phyloP scores from a whole-genome alignment of 108 stramenopile species.

The Nitzschia putrida region DNA sequence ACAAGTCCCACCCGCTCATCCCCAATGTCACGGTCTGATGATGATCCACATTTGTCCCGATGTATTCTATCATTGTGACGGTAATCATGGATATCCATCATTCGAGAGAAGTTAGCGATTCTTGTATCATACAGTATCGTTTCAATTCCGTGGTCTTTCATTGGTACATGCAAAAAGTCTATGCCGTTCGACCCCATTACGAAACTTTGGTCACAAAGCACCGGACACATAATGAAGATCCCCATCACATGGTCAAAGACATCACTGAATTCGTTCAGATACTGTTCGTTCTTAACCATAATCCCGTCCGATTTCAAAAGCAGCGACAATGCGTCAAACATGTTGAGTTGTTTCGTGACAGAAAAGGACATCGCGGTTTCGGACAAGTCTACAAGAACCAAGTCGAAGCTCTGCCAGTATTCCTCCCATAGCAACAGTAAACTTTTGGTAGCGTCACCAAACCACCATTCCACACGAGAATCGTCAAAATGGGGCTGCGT shows the following conservation, averaged over 20 bases:
- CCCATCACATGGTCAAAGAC: conserved; percentile 45
- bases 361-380: conserved; percentile 75
- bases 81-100: conserved; percentile 37
- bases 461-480: conserved; percentile 84
- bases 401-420: conserved; percentile 78
- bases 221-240: conserved; percentile 36
- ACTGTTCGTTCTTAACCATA: conserved; percentile 79
- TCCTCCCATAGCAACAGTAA: conserved; percentile 68
- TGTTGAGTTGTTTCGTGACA: conserved; percentile 18
- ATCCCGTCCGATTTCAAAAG: conserved; percentile 81
- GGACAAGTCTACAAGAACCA: conserved; percentile 75
- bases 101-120: neutral
- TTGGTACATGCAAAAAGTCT: conserved; percentile 36
- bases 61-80: conserved; percentile 11
- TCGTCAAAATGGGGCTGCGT: conserved; percentile 88
- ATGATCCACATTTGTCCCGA: conserved; percentile 3
- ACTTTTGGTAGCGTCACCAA: conserved; percentile 79
- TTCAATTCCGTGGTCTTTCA: conserved; percentile 33
- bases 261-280: conserved; percentile 26
- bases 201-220: conserved; percentile 65
- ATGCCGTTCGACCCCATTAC: conserved; percentile 43
- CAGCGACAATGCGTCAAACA: conserved; percentile 46
- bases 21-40: conserved; percentile 48
- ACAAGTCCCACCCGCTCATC: conserved; percentile 49
- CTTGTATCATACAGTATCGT: conserved; percentile 25